Conservation (phyloP, 2,329 filamentous ascomycete genomes). For the Colletotrichum truncatum region DNA sequence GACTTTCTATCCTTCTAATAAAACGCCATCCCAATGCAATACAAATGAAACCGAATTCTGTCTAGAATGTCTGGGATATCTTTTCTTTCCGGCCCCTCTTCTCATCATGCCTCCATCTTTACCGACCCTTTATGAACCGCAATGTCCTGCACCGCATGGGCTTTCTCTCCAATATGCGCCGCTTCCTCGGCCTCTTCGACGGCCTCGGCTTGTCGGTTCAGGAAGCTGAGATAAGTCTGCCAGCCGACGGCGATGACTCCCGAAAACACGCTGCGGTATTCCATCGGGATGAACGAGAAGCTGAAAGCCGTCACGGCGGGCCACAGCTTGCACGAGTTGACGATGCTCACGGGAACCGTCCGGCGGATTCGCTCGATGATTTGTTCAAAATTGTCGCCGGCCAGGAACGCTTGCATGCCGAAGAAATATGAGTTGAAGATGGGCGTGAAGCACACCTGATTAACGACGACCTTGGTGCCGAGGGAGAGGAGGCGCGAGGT, state of each 20-base stretch:
- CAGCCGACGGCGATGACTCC: slow-evolving; percentile 85
- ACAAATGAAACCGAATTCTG: slow-evolving; percentile 12
- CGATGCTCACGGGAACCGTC: slow-evolving; percentile 79
- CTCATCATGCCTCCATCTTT: slow-evolving; percentile 20
- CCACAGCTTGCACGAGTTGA: slow-evolving; percentile 89
- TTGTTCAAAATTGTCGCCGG: slow-evolving; percentile 71
- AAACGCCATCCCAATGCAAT: slow-evolving; percentile 23
- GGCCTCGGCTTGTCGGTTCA: slow-evolving; percentile 79
- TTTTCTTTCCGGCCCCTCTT: neutral
- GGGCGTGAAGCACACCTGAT: slow-evolving; percentile 84
- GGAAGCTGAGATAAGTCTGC: slow-evolving; percentile 88
- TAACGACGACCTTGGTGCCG: slow-evolving; percentile 79
- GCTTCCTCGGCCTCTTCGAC: slow-evolving; percentile 33
- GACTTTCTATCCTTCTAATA: slow-evolving; percentile 1
- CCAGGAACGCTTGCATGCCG: slow-evolving; percentile 78
- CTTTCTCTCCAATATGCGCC: neutral
- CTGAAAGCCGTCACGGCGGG: slow-evolving; percentile 86
- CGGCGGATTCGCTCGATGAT: slow-evolving; percentile 75
- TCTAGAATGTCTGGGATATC: neutral
- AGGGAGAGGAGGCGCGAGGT: slow-evolving; percentile 76
- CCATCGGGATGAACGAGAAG: slow-evolving; percentile 83
- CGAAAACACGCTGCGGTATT: slow-evolving; percentile 83
- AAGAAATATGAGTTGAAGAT: slow-evolving; percentile 88
- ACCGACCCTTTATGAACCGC: neutral
- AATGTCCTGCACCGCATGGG: slow-evolving; percentile 16